Percentiles rank a stretch among this genome's conserved stretches.
Conservation (phyloP, 495 filamentous ascomycete species). For the Aspergillus hancockii region DNA sequence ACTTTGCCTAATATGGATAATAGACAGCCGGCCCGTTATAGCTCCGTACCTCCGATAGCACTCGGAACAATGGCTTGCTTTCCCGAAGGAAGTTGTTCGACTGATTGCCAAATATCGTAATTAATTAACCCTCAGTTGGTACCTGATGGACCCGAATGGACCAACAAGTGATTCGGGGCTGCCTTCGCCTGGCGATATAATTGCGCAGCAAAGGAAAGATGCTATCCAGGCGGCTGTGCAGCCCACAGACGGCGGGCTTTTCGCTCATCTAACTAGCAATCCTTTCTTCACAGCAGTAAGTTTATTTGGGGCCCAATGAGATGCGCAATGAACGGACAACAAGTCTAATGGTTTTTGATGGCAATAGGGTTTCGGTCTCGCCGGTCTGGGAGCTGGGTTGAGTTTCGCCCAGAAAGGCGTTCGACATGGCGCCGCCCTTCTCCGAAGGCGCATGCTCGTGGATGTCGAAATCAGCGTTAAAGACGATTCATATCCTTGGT, state of each 20-base stretch:
- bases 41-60: conserved; percentile 29
- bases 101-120: not conserved
- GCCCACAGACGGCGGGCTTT: conserved; percentile 43
- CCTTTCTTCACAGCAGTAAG: conserved; percentile 70
- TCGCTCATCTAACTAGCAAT: conserved; percentile 60
- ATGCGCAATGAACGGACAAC: not conserved
- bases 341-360: not conserved
- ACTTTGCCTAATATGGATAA: conserved; percentile 5
- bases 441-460: conserved; percentile 85
- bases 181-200: conserved; percentile 40
- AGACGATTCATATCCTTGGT: conserved; percentile 92
- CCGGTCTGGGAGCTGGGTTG: conserved; percentile 75
- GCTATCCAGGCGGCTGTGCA: conserved; percentile 31
- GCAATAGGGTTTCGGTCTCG: conserved; percentile 75
- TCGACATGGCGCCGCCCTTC: conserved; percentile 65
- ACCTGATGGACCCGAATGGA: conserved; percentile 42
- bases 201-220: conserved; percentile 42
- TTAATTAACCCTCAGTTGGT: conserved; percentile 19
- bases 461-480: conserved; percentile 92
- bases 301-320: not conserved
- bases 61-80: conserved; percentile 21
- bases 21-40: conserved; percentile 32
- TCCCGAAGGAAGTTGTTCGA: conserved; percentile 8
- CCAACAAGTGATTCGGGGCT: conserved; percentile 29
- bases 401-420: conserved; percentile 73